These are phyloP conservation scores for Mrakia hoshinonis DNA, from an alignment of 768 basidiomycete genomes.

Conservation along the genomic window DNA sequence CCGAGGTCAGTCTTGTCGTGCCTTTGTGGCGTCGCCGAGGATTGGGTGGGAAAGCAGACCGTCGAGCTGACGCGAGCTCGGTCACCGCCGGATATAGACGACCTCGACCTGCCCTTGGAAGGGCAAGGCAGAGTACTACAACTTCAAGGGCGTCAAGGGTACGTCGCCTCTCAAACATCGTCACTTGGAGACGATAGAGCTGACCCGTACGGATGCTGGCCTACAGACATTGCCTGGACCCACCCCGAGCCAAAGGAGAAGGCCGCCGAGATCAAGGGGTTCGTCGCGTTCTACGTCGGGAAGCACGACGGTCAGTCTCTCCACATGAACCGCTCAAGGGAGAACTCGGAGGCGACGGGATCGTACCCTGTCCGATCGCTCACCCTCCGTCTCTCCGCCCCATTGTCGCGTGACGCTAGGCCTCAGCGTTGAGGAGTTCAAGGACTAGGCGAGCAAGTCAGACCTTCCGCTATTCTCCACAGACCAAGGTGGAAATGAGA, in stretches of 20 bases:
- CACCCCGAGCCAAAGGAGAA: slow-evolving; percentile 13
- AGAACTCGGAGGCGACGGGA: no score
- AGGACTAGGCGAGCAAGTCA: background rate
- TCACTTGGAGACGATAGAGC: no score
- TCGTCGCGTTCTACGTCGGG: background rate
- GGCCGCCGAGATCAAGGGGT: background rate
- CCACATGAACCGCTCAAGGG: background rate
- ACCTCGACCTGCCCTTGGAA: slow-evolving; percentile 6
- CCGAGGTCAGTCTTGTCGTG: no score
- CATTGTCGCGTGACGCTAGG: background rate
- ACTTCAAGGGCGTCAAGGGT: background rate
- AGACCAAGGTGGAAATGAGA: no score
- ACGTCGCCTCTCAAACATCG: background rate
- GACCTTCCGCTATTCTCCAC: no score
- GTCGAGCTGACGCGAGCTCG: no score
- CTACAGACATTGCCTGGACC: slow-evolving; percentile 2
- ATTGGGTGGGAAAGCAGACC: no score
- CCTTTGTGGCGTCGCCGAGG: no score
- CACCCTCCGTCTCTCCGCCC: no score
- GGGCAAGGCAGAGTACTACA: slow-evolving; percentile 5
- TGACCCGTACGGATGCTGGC: no score
- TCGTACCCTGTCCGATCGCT: background rate
- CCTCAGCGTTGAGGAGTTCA: background rate
- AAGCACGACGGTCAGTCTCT: background rate
- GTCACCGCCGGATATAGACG: no score